These are phyloP conservation scores for Psilocybe tampanensis DNA, from an alignment of 768 basidiomycete genomes.

Conservation along the genomic window DNA sequence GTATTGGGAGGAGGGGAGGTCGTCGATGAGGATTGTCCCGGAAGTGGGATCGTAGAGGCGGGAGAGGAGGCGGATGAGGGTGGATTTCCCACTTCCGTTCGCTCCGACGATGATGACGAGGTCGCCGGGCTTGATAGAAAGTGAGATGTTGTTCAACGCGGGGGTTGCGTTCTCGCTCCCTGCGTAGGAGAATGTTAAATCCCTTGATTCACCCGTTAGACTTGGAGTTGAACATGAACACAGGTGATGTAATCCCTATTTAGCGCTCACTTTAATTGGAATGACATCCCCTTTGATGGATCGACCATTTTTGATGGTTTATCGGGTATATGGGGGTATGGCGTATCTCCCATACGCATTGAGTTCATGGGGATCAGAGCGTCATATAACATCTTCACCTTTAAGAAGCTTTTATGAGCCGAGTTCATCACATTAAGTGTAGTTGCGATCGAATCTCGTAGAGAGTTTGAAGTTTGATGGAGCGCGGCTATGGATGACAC, in stretches of 20 bases:
- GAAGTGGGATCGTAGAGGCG: slow-evolving; percentile 48
- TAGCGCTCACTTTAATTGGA: slow-evolving; percentile 2
- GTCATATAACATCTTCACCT: slow-evolving; percentile 36
- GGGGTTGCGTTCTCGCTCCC: slow-evolving; percentile 35
- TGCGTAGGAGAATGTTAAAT: slow-evolving; percentile 57
- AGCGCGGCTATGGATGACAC: slow-evolving; percentile 42
- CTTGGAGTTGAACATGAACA: slow-evolving; percentile 25
- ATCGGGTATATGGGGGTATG: slow-evolving; percentile 24
- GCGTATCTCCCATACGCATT: slow-evolving; percentile 25
- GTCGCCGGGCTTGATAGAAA: slow-evolving; percentile 46
- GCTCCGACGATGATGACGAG: slow-evolving; percentile 59
- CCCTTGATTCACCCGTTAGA: no score
- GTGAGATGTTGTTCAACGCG: slow-evolving; percentile 41
- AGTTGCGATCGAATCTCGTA: slow-evolving; percentile 26
- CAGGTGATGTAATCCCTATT: slow-evolving; percentile 19
- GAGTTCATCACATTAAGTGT: slow-evolving; percentile 19
- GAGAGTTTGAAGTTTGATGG: slow-evolving; percentile 34
- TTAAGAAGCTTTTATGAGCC: slow-evolving; percentile 26
- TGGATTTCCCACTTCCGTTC: slow-evolving; percentile 60
- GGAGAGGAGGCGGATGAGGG: slow-evolving; percentile 51
- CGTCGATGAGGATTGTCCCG: slow-evolving; percentile 49
- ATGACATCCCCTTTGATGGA: slow-evolving; percentile 6
- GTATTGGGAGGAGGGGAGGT: slow-evolving; percentile 38
- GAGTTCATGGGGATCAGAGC: slow-evolving; percentile 21
- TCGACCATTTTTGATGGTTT: not conserved